Evolutionary conservation across 805 yeast genomes (phyloP), one percentile per base, ranked within the genome.

Genomic region (Candida patagonica): DNA sequence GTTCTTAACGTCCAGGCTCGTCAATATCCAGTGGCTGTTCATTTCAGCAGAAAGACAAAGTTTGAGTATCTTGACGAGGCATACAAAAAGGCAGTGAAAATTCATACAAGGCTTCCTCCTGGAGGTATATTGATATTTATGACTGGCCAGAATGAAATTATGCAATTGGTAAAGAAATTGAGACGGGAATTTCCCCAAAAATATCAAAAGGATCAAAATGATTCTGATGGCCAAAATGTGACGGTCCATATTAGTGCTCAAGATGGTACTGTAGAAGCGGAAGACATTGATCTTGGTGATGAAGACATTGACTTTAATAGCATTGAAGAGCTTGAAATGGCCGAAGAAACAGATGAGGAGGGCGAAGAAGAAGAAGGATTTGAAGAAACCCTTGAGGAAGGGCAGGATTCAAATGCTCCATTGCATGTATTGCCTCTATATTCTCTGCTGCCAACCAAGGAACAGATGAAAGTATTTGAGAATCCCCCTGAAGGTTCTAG

Each of bases 131-230:
- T 92, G 43, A 71, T 92, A 3, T 92, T 92, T 56, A 63, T 94
- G 59, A 92, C 98, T 0, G 97, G 99, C 52, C 96, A 88, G 55
- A 82, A 82, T 48, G 99, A 92, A 58, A 94, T 92, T 55, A 71
- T 73, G 13, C 73, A 74, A 6, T 69, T 86, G 60, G 94, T 88
- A 9, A 79, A 77, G 46, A 71, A 66, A 44, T 65, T 92, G 35
- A 69, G 80, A 43, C 64, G 68, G 32, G 80, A 81, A 43, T 88
- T 81, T 53, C 89, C 92, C 2, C 67, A 71, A 42, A 61, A 65
- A 48, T 56, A 39, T 26, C 12, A 30, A 5, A 30, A 55, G 47
- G 45, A 53, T 36, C 46, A 48, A 32, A 50, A 38, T 8, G 35
- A 31, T 29, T 42, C 27, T 26, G 42, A 39, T 17, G 44, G 41